These are phyloP conservation scores for Arabidopsis lyrata DNA, from an alignment of 441 rosid species.

Conservation along the genomic window DNA sequence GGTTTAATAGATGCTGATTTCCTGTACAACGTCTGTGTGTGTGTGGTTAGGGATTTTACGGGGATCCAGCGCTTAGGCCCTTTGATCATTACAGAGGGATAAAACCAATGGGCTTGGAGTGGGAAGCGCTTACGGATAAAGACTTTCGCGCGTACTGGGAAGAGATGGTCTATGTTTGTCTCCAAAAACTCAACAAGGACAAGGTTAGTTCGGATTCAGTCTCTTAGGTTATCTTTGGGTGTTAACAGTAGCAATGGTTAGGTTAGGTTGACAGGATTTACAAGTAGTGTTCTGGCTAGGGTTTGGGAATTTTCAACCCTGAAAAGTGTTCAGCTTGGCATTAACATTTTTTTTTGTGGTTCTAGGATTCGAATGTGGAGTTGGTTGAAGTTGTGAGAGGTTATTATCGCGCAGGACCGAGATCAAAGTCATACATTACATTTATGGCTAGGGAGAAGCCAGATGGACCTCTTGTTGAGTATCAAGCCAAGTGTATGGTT, in stretches of 20 bases:
- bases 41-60: neutral
- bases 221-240: too few relatives aligned
- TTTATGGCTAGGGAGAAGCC: constrained; percentile 32
- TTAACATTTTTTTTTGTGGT: constrained; percentile 3
- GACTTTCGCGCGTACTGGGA: neutral
- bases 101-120: neutral
- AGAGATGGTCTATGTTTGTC: neutral
- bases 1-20: too few relatives aligned
- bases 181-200: constrained; percentile 2
- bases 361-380: constrained; percentile 14
- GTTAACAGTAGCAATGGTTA: too few relatives aligned
- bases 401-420: neutral
- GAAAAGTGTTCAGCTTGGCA: neutral
- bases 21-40: too few relatives aligned
- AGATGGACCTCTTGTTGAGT: constrained; percentile 30
- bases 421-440: constrained; percentile 37
- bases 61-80: neutral
- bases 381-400: constrained; percentile 17
- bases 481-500: constrained; percentile 26
- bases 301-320: neutral
- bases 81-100: neutral
- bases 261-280: too few relatives aligned
- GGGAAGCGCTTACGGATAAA: neutral
- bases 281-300: neutral
- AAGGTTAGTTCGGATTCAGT: neutral